phyloP scores from a whole-genome alignment of 2,329 filamentous ascomycete species.

The Ceratocystiopsis brevicomis region DNA sequence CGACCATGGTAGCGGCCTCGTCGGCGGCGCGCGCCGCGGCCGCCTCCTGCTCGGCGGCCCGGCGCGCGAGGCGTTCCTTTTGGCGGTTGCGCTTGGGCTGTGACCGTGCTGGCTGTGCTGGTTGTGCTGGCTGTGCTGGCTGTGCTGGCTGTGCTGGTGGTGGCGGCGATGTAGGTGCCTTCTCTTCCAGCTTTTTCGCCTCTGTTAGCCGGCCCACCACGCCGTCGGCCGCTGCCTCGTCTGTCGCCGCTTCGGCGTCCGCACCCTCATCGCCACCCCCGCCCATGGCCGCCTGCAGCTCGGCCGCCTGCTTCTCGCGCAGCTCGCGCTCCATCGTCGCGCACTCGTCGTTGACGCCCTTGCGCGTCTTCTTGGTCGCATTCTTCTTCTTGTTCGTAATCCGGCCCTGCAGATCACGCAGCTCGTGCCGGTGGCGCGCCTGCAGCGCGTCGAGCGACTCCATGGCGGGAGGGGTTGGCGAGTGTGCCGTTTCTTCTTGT shows the following conservation, averaged over 20 bases:
- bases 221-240: conserved; percentile 9
- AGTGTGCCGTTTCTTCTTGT: too few relatives aligned
- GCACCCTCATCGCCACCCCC: conserved; percentile 4
- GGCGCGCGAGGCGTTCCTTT: conserved; percentile 75
- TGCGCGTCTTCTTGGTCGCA: conserved; percentile 72
- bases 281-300: conserved; percentile 28
- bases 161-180: too few relatives aligned
- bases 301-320: conserved; percentile 45
- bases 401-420: conserved; percentile 64
- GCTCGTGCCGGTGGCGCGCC: conserved; percentile 69
- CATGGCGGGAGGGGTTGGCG: conserved; percentile 1
- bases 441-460: conserved; percentile 58
- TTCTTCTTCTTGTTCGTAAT: conserved; percentile 94
- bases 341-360: conserved; percentile 59
- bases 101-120: neutral
- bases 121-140: conserved; percentile 6
- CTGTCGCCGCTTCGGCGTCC: conserved; percentile 4
- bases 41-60: conserved; percentile 68
- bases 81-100: conserved; percentile 62
- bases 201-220: conserved; percentile 2
- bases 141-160: conserved; percentile 5
- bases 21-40: conserved; percentile 46
- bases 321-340: conserved; percentile 48
- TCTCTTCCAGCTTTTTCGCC: conserved; percentile 7
- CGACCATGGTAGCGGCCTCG: conserved; percentile 57